Evolutionary conservation across 2,329 filamentous ascomycete genomes (phyloP).

Genomic region (Curvularia eragrostidis): DNA sequence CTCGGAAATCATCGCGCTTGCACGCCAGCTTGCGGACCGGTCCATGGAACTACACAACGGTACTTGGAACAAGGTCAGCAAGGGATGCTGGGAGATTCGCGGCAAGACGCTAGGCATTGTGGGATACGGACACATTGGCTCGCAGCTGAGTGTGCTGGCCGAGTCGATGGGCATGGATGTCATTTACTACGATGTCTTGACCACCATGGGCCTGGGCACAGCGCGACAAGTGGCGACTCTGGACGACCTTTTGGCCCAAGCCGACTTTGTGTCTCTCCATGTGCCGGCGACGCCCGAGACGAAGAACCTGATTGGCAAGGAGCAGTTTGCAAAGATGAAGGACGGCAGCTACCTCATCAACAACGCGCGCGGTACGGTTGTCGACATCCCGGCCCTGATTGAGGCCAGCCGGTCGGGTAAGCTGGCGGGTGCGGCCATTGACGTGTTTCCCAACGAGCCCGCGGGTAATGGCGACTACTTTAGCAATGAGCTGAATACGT

Average conservation of each 20-base stretch:
- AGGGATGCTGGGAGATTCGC: slow-evolving; percentile 96
- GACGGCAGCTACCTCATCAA: slow-evolving; percentile 93
- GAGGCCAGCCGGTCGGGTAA: slow-evolving; percentile 85
- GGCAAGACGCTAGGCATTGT: slow-evolving; percentile 97
- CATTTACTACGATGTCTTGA: slow-evolving; percentile 95
- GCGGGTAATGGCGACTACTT: slow-evolving; percentile 96
- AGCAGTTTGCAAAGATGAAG: slow-evolving; percentile 88
- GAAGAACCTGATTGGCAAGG: slow-evolving; percentile 83
- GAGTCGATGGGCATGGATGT: slow-evolving; percentile 98
- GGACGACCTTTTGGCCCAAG: slow-evolving; percentile 74
- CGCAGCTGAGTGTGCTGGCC: slow-evolving; percentile 91
- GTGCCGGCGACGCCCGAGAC: slow-evolving; percentile 94
- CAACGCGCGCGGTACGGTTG: slow-evolving; percentile 89
- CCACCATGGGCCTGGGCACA: slow-evolving; percentile 92
- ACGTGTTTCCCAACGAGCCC: slow-evolving; percentile 94
- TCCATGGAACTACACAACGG: slow-evolving; percentile 93
- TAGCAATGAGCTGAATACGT: slow-evolving; percentile 79
- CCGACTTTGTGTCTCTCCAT: slow-evolving; percentile 94
- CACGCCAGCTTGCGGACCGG: slow-evolving; percentile 90
- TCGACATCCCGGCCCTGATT: slow-evolving; percentile 91
- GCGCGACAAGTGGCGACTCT: slow-evolving; percentile 82
- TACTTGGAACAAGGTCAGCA: slow-evolving; percentile 97
- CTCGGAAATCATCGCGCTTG: slow-evolving; percentile 87
- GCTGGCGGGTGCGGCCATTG: slow-evolving; percentile 91
- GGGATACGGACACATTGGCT: slow-evolving; percentile 96